Evolutionary conservation across 1,284 basidiomycete species (phyloP), one percentile per base, ranked within the genome.

Genomic region (Cryptococcus maquisensis): DNA sequence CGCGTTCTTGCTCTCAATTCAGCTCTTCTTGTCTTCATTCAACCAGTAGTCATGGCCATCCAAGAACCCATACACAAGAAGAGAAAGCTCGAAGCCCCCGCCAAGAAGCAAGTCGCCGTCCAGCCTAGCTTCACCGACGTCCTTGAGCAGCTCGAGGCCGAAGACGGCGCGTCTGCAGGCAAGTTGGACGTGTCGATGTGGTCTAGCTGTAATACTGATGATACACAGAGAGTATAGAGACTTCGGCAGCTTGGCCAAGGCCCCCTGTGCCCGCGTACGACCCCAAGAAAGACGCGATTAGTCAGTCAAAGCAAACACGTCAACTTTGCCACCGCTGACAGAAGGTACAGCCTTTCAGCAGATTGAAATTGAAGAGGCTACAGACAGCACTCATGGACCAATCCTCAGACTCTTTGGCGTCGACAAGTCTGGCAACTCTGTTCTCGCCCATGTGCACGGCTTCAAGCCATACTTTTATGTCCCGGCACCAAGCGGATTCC

Each of bases 381-480:
- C 80, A 3, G 85, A 87, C 56, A 61, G 72, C 0, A 80, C 75
- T 6, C 79, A 79, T 23, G 78, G 74, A 2, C 79, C 82, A 0
- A 81, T 80, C 45, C 66, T 96, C 35, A 81, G 89, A 39, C 84
- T 96, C 77, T 97, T 86, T 73, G 93, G 93, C 44, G 88, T 96
- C 4, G 96, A 90, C 0, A 62, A 91, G 85, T 80, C 79, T 2
- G 94, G 93, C 1, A 83, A 96, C 70, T 96, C 92, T 51, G 88
- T 97, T 3, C 80, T 96, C 15, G 86, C 85, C 0, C 83, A 87
- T 60, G 81, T 96, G 42, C 85, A 81, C 4, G 85, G 85, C 24
- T 96, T 95, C 69, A 74, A 85, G 49, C 93, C 94, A 0, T 97
- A 97, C 73, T 94, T 97, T 72, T 97, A 90, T 67, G 77, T 97